Conservation (phyloP, 768 basidiomycete species). For the Chalciporus pseudorubinellus region DNA sequence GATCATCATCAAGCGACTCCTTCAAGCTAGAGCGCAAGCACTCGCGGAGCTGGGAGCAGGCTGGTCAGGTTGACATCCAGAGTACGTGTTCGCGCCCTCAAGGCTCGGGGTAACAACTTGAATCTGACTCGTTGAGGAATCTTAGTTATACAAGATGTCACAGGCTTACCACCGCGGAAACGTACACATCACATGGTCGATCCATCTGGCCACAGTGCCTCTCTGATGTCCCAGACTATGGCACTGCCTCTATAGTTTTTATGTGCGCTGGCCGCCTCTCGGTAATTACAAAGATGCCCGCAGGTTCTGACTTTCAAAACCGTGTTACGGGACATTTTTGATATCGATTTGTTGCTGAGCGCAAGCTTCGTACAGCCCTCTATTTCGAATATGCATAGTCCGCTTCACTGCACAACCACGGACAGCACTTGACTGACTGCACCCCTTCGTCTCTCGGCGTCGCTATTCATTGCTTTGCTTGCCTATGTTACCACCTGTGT, state of each 20-base stretch:
- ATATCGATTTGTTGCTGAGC: conserved; percentile 9
- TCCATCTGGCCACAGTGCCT: conserved; percentile 46
- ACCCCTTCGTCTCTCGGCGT: conserved; percentile 6
- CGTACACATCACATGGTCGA: conserved; percentile 67
- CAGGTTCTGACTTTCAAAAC: conserved; percentile 15
- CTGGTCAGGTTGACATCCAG: conserved; percentile 34
- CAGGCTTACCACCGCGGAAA: conserved; percentile 55
- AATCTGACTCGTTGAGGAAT: conserved; percentile 10
- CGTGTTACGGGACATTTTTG: conserved; percentile 9
- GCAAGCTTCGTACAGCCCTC: conserved; percentile 11
- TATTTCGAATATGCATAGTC: conserved; percentile 17
- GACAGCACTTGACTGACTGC: conserved; percentile 13
- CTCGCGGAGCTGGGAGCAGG: conserved; percentile 61
- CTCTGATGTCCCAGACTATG: conserved; percentile 56
- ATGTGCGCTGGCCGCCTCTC: conserved; percentile 18
- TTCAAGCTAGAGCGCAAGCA: conserved; percentile 53
- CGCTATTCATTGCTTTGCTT: conserved; percentile 13
- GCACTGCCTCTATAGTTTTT: conserved; percentile 48
- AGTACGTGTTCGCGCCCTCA: conserved; percentile 20
- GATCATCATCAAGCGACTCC: conserved; percentile 38
- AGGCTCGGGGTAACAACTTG: conserved; percentile 7
- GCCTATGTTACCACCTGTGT: conserved; percentile 24
- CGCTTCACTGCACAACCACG: conserved; percentile 13
- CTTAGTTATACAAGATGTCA: conserved; percentile 44
- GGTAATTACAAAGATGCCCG: conserved; percentile 21